These are phyloP conservation scores for Phytophthora citrophthora DNA, from an alignment of 352 stramenopile genomes.

Conservation along the genomic window DNA sequence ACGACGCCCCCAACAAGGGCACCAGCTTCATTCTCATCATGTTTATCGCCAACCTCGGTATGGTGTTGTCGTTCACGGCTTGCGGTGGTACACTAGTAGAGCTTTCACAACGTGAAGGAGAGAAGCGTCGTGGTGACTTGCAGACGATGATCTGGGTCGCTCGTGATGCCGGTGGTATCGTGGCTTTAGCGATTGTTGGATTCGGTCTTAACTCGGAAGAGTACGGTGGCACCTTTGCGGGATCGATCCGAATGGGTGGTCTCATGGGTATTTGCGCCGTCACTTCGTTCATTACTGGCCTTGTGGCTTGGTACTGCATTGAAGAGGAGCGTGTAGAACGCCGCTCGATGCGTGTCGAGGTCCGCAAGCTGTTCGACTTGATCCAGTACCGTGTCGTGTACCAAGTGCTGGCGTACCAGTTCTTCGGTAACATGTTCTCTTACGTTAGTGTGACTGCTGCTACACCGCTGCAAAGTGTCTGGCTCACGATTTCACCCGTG, in stretches of 20 bases:
- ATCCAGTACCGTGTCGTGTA: conserved; percentile 63
- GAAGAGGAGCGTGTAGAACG: conserved; percentile 40
- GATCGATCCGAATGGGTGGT: conserved; percentile 54
- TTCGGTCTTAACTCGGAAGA: conserved; percentile 62
- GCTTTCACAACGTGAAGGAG: conserved; percentile 61
- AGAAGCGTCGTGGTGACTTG: conserved; percentile 52
- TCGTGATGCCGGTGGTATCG: conserved; percentile 38
- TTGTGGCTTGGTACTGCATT: conserved; percentile 61
- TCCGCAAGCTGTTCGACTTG: conserved; percentile 53
- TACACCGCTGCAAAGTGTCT: conserved; percentile 52
- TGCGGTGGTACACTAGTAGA: conserved; percentile 62
- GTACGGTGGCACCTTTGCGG: conserved; percentile 61
- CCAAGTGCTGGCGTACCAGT: conserved; percentile 61
- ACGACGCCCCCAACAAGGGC: conserved; percentile 46
- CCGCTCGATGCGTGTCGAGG: conserved; percentile 29
- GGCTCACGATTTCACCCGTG: conserved; percentile 49
- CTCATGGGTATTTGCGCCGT: conserved; percentile 54
- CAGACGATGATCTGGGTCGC: conserved; percentile 67
- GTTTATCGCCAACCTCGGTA: conserved; percentile 60
- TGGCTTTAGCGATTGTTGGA: conserved; percentile 57
- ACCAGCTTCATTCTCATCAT: conserved; percentile 65
- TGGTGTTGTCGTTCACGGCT: conserved; percentile 58
- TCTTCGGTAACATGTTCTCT: conserved; percentile 64
- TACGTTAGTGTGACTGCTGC: conserved; percentile 50
- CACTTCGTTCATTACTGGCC: conserved; percentile 40